Conservation (phyloP, 352 stramenopile genomes). For the Stephanocyclus meneghinianus region DNA sequence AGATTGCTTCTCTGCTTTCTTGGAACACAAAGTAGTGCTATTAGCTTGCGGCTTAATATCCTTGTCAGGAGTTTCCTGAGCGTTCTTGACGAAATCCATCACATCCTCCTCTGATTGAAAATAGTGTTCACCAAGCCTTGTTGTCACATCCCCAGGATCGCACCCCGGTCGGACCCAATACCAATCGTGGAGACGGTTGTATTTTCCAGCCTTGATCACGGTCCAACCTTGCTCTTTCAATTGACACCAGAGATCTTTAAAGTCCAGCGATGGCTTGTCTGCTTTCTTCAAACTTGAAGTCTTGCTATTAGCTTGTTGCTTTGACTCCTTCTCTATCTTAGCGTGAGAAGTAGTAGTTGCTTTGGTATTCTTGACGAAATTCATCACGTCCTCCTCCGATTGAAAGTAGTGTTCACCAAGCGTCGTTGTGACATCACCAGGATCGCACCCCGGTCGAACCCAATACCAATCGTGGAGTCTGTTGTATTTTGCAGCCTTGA, state of each 20-base stretch:
- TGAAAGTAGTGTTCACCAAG: conserved; percentile 38
- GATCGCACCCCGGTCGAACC: conserved; percentile 21
- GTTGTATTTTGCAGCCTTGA: conserved; percentile 30
- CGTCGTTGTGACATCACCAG: conserved; percentile 15
- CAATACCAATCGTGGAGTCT: conserved; percentile 48
- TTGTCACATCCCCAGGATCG: conserved; percentile 17
- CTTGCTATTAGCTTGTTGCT: not conserved
- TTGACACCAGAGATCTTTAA: conserved; percentile 14
- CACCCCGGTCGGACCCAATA: conserved; percentile 35
- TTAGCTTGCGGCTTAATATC: not conserved
- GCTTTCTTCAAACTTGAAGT: not conserved
- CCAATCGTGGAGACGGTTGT: conserved; percentile 44
- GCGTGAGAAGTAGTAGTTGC: not conserved
- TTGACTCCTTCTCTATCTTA: not conserved
- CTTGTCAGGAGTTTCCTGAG: not conserved
- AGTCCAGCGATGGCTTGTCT: not conserved
- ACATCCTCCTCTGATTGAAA: conserved; percentile 40
- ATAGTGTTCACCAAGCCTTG: conserved; percentile 28
- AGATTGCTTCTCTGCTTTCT: conserved; percentile 19
- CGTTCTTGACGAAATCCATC: conserved; percentile 11
- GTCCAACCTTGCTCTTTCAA: conserved; percentile 31
- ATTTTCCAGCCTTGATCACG: conserved; percentile 23
- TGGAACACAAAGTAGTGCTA: not conserved
- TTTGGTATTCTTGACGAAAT: conserved; percentile 8
- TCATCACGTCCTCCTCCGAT: conserved; percentile 29